Evolutionary conservation across 2,329 filamentous ascomycete genomes (phyloP).

Genomic region (Sporothrix humicola): DNA sequence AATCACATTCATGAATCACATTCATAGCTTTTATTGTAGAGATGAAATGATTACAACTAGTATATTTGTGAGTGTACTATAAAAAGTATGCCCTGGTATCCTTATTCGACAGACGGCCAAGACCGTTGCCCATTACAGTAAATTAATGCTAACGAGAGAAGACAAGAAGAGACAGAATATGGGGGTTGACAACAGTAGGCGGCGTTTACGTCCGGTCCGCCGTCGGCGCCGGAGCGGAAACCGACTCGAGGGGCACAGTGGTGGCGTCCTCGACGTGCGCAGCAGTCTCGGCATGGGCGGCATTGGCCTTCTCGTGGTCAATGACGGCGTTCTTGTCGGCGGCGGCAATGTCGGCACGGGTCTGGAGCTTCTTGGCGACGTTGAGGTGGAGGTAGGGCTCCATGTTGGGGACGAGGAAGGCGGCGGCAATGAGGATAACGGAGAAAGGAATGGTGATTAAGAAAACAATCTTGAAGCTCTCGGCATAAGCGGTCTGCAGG

Average conservation of each 20-base stretch:
- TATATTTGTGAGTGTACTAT: slow-evolving; percentile 21
- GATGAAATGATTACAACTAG: background rate
- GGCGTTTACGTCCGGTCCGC: background rate
- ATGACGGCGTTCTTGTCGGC: slow-evolving; percentile 5
- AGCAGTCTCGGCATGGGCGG: slow-evolving; percentile 19
- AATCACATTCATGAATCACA: too few relatives aligned
- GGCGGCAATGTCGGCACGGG: slow-evolving; percentile 23
- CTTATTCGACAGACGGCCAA: background rate
- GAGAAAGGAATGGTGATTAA: slow-evolving; percentile 50
- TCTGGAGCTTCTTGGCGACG: slow-evolving; percentile 52
- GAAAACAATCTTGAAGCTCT: slow-evolving; percentile 54
- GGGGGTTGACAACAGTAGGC: background rate
- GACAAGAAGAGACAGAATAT: background rate
- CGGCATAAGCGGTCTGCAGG: slow-evolving; percentile 49
- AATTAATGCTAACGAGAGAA: background rate
- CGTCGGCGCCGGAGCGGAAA: background rate
- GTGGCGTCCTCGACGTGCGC: slow-evolving; percentile 14
- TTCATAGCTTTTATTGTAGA: too few relatives aligned
- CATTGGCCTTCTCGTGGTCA: slow-evolving; percentile 22
- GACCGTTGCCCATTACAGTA: background rate
- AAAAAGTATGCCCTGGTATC: slow-evolving; percentile 22
- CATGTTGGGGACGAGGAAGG: slow-evolving; percentile 50
- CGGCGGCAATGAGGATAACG: slow-evolving; percentile 47
- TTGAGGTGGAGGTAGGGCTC: slow-evolving; percentile 52
- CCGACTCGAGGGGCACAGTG: slow-evolving; percentile 14